Evolutionary conservation across 1,139 yeast species (phyloP), one percentile per base, ranked within the genome.

Genomic region (Hyphopichia burtonii): DNA sequence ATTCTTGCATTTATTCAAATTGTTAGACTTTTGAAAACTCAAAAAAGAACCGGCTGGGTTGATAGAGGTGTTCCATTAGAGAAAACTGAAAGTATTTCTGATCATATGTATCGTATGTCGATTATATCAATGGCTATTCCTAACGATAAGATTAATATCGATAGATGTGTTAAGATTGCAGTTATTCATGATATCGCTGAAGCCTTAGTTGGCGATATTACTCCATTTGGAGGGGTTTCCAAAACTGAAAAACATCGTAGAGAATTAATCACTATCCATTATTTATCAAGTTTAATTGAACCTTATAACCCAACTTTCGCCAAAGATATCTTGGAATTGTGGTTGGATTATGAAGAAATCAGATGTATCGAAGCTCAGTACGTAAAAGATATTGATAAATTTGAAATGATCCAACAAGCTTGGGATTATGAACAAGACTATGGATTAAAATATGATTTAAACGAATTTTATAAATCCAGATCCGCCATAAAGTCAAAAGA

Each of bases 91-190:
- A 82, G 91, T 39, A 91, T 93, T 43, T 77, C 91, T 15, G 99
- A 93, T 63, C 99, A 93, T 63, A 93, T 93, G 98, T 93, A 93
- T 61, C 77, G 99, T 47, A 93, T 94, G 98, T 82, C 91, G 4
- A 72, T 91, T 36, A 82, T 91, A 41, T 74, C 95, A 19, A 79
- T 91, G 86, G 65, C 88, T 30, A 75, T 87, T 34, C 84, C 86
- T 14, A 55, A 64, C 36, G 45, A 49, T 8, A 54, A 61, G 12
- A 63, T 71, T 36, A 62, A 64, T 46, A 57, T 62, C 33, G 66
- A 52, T 65, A 82, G 79, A 51, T 90, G 98, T 71, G 86, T 83
- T 41, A 85, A 87, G 62, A 90, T 93, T 41, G 90, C 98, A 1
- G 69, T 90, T 36, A 83, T 90, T 34, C 99, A 93, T 64, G 99